These are phyloP conservation scores for Lathyrus aphaca DNA, from an alignment of 306 rosid species.

Conservation along the genomic window DNA sequence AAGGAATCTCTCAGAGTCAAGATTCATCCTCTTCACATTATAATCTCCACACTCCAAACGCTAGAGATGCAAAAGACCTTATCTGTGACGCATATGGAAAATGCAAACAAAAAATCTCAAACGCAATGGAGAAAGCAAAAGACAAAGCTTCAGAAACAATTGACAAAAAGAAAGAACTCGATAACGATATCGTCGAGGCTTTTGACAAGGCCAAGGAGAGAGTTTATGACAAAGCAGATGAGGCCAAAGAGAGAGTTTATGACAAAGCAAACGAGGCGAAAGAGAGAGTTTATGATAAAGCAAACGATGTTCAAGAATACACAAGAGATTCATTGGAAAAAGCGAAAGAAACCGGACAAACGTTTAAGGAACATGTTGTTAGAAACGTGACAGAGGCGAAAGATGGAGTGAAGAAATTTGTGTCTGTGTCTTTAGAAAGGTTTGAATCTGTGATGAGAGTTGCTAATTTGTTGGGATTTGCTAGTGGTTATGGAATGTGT, in stretches of 20 bases:
- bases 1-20: slow-evolving; percentile 37
- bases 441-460: slow-evolving; percentile 30
- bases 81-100: slow-evolving; percentile 71
- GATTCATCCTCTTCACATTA: neutral
- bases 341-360: slow-evolving; percentile 44
- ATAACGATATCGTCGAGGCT: too few relatives aligned
- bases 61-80: slow-evolving; percentile 59
- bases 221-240: too few relatives aligned
- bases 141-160: slow-evolving; percentile 37
- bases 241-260: slow-evolving; percentile 29
- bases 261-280: slow-evolving; percentile 22
- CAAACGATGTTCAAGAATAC: slow-evolving; percentile 38
- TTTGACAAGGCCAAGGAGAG: slow-evolving; percentile 21
- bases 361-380: slow-evolving; percentile 28
- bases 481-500: slow-evolving; percentile 68
- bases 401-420: slow-evolving; percentile 5
- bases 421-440: neutral
- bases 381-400: slow-evolving; percentile 39
- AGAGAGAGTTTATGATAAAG: slow-evolving; percentile 28
- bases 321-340: slow-evolving; percentile 32
- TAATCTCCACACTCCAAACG: slow-evolving; percentile 33
- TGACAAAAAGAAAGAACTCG: slow-evolving; percentile 16
- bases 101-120: slow-evolving; percentile 61
- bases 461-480: slow-evolving; percentile 54
- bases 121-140: slow-evolving; percentile 53